phyloP scores from a whole-genome alignment of 441 rosid genomes.

The Flueggea neowawraea region DNA sequence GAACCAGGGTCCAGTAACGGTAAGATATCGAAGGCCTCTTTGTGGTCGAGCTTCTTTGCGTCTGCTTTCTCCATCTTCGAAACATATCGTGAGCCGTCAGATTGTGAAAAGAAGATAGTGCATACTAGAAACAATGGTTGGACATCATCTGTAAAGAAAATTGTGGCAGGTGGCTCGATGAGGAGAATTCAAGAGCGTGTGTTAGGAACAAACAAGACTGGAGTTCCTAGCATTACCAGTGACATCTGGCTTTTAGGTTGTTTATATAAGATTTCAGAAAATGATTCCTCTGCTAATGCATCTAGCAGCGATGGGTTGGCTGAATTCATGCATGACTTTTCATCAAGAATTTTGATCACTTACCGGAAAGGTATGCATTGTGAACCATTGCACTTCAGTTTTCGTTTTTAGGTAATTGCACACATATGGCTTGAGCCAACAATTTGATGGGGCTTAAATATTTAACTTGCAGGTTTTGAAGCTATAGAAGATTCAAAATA shows the following conservation, averaged over 20 bases:
- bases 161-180: conserved; percentile 72
- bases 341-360: conserved; percentile 72
- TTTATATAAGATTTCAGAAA: conserved; percentile 61
- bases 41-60: conserved; percentile 62
- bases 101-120: conserved; percentile 35
- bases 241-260: conserved; percentile 90
- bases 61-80: conserved; percentile 72
- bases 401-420: neutral
- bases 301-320: conserved; percentile 38
- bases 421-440: conserved; percentile 2
- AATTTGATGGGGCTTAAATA: neutral
- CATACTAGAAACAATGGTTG: conserved; percentile 54
- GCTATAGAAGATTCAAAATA: conserved; percentile 59
- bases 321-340: conserved; percentile 64
- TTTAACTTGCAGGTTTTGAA: conserved; percentile 53
- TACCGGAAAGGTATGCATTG: conserved; percentile 76
- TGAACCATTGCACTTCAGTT: neutral
- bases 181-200: conserved; percentile 87
- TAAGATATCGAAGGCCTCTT: conserved; percentile 41
- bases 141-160: conserved; percentile 66
- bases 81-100: conserved; percentile 41
- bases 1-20: conserved; percentile 41
- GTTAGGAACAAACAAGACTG: conserved; percentile 64
- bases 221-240: conserved; percentile 57
- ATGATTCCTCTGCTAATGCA: conserved; percentile 33